Base-by-base conservation (phyloP, 495 filamentous ascomycete species). In the Talaromyces adpressus region DNA sequence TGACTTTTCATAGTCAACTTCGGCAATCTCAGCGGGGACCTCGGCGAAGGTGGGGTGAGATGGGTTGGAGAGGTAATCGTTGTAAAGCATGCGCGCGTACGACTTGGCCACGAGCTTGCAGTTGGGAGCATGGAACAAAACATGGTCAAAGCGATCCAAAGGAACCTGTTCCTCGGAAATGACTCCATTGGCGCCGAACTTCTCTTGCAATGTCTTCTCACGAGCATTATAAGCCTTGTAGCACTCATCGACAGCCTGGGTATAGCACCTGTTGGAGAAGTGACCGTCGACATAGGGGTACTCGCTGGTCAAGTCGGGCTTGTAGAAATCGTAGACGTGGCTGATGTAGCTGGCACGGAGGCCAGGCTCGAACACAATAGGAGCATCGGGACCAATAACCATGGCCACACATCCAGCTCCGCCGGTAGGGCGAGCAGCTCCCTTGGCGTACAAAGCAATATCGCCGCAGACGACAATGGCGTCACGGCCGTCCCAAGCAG, bases 251-350 rank as follows among this genome's bases (percentile, higher is more conserved):
- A 98, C 90, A 45, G 95, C 92, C 80, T 96, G 87, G 64, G 87
- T 95, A 79, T 98, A 98, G 87, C 95, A 98, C 73, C 82, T 87
- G 73, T 97, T 83, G 52, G 93, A 97, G 84, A 86, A 97, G 71
- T 97, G 93, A 60, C 94, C 94, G 72, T 98, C 94, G 36, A 98
- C 94, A 68, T 93, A 86, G 57, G 94, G 94, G 79, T 98, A 98
- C 76, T 98, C 94, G 84, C 91, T 95, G 64, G 92, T 96, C 59
- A 98, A 82, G 75, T 98, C 94, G 69, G 94, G 90, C 87, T 98
- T 98, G 87, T 95, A 98, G 80, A 98, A 98, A 75, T 98, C 94
- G 79, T 98, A 98, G 68, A 90, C 91, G 77, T 98, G 94, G 70
- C 86, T 86, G 84, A 97, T 88, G 82, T 97, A 97, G 70, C 82